Evolutionary conservation across 345 rosid species (phyloP).

Genomic region (Gossypium ekmanianum): DNA sequence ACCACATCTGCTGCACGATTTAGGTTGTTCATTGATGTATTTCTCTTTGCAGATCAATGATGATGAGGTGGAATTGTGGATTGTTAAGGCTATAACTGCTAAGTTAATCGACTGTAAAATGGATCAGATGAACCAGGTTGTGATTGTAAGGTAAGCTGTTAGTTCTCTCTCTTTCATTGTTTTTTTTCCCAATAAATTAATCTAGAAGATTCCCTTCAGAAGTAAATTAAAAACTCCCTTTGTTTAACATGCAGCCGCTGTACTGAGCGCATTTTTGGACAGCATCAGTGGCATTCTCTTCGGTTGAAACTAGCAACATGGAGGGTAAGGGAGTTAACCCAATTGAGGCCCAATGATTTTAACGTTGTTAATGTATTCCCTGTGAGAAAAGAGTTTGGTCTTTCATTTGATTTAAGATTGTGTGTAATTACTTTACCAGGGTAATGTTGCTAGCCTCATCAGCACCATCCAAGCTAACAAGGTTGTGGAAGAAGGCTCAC

Average conservation of each 20-base stretch:
- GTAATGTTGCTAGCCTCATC: constrained; percentile 61
- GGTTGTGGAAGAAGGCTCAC: constrained; percentile 73
- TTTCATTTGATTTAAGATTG: background rate
- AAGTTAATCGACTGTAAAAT: constrained; percentile 78
- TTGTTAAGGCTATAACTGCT: constrained; percentile 79
- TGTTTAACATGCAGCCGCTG: constrained; percentile 50
- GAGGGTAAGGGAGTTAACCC: constrained; percentile 50
- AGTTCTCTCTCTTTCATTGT: background rate
- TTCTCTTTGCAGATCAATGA: constrained; percentile 51
- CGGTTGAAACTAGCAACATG: constrained; percentile 64
- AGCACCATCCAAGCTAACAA: constrained; percentile 84
- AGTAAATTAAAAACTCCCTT: background rate
- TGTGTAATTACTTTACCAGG: constrained; percentile 39
- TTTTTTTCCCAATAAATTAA: background rate
- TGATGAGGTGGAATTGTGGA: constrained; percentile 84
- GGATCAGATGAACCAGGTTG: constrained; percentile 88
- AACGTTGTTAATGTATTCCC: background rate
- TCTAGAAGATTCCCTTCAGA: background rate
- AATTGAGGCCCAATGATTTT: background rate
- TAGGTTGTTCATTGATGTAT: constrained; percentile 6
- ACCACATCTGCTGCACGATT: constrained; percentile 1
- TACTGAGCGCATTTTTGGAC: constrained; percentile 69
- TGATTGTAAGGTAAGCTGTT: constrained; percentile 61
- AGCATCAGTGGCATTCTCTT: constrained; percentile 64
- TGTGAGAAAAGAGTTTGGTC: background rate